Percentiles rank a stretch among this genome's conserved stretches.
phyloP scores from a whole-genome alignment of 139 green algal genomes.

The Spirogloea muscicola region DNA sequence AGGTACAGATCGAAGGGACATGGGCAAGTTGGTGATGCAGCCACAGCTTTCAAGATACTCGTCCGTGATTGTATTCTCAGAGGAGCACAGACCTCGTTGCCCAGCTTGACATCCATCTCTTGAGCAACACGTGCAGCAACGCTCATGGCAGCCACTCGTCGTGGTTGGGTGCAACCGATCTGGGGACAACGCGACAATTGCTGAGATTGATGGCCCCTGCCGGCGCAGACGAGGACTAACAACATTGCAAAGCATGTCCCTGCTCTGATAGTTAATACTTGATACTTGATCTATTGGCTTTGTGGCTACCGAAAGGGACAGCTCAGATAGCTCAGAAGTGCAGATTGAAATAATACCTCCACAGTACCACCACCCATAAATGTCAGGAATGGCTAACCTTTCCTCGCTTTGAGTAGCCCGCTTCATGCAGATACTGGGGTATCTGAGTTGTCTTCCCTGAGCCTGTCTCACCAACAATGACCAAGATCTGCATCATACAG shows the following conservation, averaged over 20 bases:
- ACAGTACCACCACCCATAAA: neutral
- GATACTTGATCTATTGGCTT: no score
- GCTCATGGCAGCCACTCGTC: slow-evolving; percentile 92
- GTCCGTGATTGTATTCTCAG: no score
- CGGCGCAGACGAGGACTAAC: no score
- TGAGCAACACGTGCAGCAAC: slow-evolving; percentile 88
- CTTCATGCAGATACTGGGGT: slow-evolving; percentile 96
- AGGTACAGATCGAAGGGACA: no score
- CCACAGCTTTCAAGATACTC: no score
- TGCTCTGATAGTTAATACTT: no score
- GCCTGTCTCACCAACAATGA: slow-evolving; percentile 95
- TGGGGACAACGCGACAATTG: no score
- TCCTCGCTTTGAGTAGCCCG: slow-evolving; percentile 82
- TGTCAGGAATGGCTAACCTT: slow-evolving; percentile 50
- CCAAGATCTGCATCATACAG: slow-evolving; percentile 63
- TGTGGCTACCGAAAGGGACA: neutral
- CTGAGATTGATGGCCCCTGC: no score
- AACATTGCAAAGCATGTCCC: no score
- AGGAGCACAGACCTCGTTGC: slow-evolving; percentile 76
- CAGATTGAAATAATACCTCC: neutral
- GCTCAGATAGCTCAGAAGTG: neutral
- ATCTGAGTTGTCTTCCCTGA: slow-evolving; percentile 92
- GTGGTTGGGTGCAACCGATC: slow-evolving; percentile 89
- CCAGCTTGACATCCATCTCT: slow-evolving; percentile 90
- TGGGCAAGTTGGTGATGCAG: no score